phyloP scores from a whole-genome alignment of 208 protist genomes.

The Herpetomonas muscarum region DNA sequence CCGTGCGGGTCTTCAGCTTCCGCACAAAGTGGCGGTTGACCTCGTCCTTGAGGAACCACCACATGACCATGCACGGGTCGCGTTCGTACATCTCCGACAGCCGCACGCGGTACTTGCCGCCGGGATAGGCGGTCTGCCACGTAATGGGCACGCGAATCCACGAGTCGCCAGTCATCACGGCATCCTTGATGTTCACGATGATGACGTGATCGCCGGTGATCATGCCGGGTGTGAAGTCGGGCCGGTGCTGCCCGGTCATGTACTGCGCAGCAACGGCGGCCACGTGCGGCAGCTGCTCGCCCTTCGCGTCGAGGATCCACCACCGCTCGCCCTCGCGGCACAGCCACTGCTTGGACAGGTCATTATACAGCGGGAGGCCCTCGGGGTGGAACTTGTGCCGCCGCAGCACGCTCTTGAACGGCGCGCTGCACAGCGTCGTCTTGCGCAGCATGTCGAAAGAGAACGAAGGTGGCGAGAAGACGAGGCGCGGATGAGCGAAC shows the following conservation, averaged over 20 bases:
- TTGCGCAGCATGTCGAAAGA: conserved; percentile 40
- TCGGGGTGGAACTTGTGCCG: conserved; percentile 88
- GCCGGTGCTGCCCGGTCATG: conserved; percentile 86
- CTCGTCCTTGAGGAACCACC: conserved; percentile 89
- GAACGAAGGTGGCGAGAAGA: not conserved
- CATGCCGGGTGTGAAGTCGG: conserved; percentile 90
- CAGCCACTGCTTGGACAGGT: conserved; percentile 89
- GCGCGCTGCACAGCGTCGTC: conserved; percentile 28
- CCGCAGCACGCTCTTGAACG: conserved; percentile 89
- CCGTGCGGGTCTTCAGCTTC: conserved; percentile 85
- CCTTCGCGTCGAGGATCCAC: conserved; percentile 87
- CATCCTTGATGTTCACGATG: conserved; percentile 90
- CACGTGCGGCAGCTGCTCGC: conserved; percentile 83
- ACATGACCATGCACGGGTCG: conserved; percentile 93
- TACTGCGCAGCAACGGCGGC: conserved; percentile 82
- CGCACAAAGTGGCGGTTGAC: conserved; percentile 89
- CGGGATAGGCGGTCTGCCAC: conserved; percentile 89
- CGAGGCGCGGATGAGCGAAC: too few relatives aligned
- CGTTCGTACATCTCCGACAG: conserved; percentile 91
- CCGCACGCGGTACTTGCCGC: conserved; percentile 87
- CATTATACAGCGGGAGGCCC: conserved; percentile 86
- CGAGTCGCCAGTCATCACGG: conserved; percentile 86
- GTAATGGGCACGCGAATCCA: conserved; percentile 90
- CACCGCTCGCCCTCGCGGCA: conserved; percentile 86
- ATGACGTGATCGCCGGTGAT: conserved; percentile 87